Evolutionary conservation across 2,329 filamentous ascomycete genomes (phyloP).

Genomic region (Colletotrichum tofieldiae): DNA sequence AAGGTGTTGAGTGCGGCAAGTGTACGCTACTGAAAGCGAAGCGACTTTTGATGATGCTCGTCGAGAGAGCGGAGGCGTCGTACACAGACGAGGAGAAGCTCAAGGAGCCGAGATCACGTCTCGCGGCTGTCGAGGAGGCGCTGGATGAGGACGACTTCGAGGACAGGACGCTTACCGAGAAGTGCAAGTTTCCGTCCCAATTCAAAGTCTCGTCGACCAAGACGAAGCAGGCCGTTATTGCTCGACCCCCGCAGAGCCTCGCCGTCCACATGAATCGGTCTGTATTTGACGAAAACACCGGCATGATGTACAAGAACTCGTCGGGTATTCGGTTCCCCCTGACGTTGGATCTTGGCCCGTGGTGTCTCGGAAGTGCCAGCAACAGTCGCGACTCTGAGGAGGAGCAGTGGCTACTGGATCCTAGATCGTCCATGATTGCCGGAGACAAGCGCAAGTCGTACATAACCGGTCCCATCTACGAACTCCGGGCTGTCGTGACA

Average conservation of each 20-base stretch:
- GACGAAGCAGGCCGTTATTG: slow-evolving; percentile 90
- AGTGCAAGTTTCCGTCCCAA: slow-evolving; percentile 77
- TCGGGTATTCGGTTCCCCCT: slow-evolving; percentile 84
- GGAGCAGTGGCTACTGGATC: slow-evolving; percentile 81
- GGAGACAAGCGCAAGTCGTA: slow-evolving; percentile 66
- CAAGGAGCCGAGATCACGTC: slow-evolving; percentile 66
- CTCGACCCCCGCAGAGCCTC: slow-evolving; percentile 84
- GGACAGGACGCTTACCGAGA: slow-evolving; percentile 74
- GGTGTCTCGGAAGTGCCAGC: slow-evolving; percentile 80
- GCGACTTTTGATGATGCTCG: slow-evolving; percentile 63
- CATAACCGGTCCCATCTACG: slow-evolving; percentile 76
- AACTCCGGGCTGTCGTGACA: slow-evolving; percentile 86
- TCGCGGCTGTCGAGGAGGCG: slow-evolving; percentile 78
- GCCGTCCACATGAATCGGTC: slow-evolving; percentile 93
- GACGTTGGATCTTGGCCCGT: slow-evolving; percentile 82
- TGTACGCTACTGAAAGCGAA: slow-evolving; percentile 82
- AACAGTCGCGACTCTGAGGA: slow-evolving; percentile 49
- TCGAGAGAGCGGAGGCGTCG: slow-evolving; percentile 57
- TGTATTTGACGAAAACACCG: slow-evolving; percentile 88
- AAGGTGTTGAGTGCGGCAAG: slow-evolving; percentile 91
- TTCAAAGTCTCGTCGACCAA: slow-evolving; percentile 85
- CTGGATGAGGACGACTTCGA: slow-evolving; percentile 87
- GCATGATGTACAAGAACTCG: slow-evolving; percentile 86
- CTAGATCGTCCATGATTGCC: slow-evolving; percentile 81
- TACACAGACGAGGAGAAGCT: slow-evolving; percentile 64